Conservation (phyloP, 345 rosid species). For the Salix brachista region DNA sequence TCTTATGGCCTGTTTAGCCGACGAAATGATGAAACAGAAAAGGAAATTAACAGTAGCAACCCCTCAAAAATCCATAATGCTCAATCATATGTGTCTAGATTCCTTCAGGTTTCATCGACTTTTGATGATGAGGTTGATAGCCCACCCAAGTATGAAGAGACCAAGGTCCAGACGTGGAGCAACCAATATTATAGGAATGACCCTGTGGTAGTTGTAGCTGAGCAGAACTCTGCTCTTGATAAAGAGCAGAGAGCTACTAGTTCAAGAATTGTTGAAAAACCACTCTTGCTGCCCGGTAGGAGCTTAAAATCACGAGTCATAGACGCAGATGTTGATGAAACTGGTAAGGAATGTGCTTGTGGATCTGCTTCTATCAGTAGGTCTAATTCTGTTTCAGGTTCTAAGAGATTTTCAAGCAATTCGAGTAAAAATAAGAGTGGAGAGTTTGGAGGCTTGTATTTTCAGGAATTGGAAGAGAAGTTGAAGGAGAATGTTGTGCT, state of each 20-base stretch:
- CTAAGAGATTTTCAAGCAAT: slow-evolving; percentile 37
- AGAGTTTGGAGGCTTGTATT: slow-evolving; percentile 26
- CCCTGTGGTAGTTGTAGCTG: slow-evolving; percentile 48
- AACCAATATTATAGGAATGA: slow-evolving; percentile 57
- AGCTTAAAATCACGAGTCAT: slow-evolving; percentile 59
- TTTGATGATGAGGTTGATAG: slow-evolving; percentile 62
- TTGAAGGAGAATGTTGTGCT: slow-evolving; percentile 49
- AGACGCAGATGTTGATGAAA: slow-evolving; percentile 29
- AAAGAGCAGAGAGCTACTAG: slow-evolving; percentile 32
- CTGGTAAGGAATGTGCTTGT: slow-evolving; percentile 14
- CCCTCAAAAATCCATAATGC: slow-evolving; percentile 46
- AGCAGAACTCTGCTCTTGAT: slow-evolving; percentile 32
- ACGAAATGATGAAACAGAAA: slow-evolving; percentile 47
- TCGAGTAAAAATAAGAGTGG: slow-evolving; percentile 15
- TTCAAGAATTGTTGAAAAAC: slow-evolving; percentile 48
- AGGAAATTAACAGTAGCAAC: slow-evolving; percentile 26
- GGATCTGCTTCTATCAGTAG: slow-evolving; percentile 25
- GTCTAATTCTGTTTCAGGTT: slow-evolving; percentile 28
- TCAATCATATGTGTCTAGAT: slow-evolving; percentile 58
- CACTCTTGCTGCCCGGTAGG: slow-evolving; percentile 80
- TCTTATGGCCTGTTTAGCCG: slow-evolving; percentile 94
- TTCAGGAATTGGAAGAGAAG: slow-evolving; percentile 22
- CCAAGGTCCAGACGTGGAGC: slow-evolving; percentile 71
- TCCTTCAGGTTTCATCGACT: slow-evolving; percentile 85
- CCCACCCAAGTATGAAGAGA: slow-evolving; percentile 31